Evolutionary conservation across 495 filamentous ascomycete species (phyloP).

Genomic region (Cercophora scortea): DNA sequence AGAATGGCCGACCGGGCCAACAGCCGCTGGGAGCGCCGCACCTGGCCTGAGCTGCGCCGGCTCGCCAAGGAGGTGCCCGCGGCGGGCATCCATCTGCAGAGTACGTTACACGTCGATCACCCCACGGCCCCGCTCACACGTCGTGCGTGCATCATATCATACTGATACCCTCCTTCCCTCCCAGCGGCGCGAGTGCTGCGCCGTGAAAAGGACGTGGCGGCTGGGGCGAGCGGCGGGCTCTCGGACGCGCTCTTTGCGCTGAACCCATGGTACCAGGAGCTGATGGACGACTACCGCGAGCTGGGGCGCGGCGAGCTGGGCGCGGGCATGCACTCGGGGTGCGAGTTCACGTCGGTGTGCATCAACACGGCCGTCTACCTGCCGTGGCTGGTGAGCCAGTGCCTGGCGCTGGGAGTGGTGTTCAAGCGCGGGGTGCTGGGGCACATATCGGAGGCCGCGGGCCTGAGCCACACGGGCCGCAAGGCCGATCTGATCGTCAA

Average conservation of each 20-base stretch:
- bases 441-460: slow-evolving; percentile 66
- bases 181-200: slow-evolving; percentile 35
- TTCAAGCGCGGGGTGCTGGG: slow-evolving; percentile 51
- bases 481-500: slow-evolving; percentile 73
- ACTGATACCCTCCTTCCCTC: slow-evolving; percentile 2
- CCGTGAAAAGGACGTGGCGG: slow-evolving; percentile 27
- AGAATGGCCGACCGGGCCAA: slow-evolving; percentile 26
- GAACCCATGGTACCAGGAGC: slow-evolving; percentile 75
- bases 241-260: slow-evolving; percentile 55
- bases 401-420: slow-evolving; percentile 57
- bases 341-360: slow-evolving; percentile 73
- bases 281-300: slow-evolving; percentile 63
- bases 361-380: slow-evolving; percentile 88
- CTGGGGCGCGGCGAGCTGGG: slow-evolving; percentile 50
- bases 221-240: slow-evolving; percentile 4
- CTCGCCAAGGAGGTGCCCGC: slow-evolving; percentile 70
- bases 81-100: slow-evolving; percentile 82
- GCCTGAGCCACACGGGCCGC: slow-evolving; percentile 52
- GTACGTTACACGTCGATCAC: slow-evolving; percentile 27
- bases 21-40: slow-evolving; percentile 54
- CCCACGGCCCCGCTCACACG: neutral
- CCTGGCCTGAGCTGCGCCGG: slow-evolving; percentile 58
- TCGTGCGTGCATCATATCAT: neutral
- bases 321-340: slow-evolving; percentile 55
- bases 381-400: slow-evolving; percentile 73